Evolutionary conservation across 2,329 filamentous ascomycete genomes (phyloP).

Genomic region (Claviceps humidiphila): DNA sequence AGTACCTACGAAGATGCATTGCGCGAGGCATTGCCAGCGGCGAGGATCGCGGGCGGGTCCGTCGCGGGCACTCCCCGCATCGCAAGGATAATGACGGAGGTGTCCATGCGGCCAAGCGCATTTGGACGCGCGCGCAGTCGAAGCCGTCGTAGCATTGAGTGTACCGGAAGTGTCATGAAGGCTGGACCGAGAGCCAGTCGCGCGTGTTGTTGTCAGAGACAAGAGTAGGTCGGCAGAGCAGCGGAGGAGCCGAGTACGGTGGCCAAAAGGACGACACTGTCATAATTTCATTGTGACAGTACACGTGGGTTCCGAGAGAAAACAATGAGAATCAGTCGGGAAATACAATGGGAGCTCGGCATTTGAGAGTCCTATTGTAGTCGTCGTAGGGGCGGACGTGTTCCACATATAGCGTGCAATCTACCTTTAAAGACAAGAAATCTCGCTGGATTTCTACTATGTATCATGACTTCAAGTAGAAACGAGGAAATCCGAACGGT

Average conservation of each 20-base stretch:
- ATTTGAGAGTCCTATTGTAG: too few species aligned
- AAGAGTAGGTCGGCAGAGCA: too few species aligned
- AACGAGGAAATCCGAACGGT: too few species aligned
- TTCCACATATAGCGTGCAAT: too few species aligned
- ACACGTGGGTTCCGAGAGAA: neutral
- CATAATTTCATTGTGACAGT: neutral
- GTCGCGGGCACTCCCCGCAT: conserved; percentile 25
- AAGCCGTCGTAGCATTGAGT: conserved; percentile 21
- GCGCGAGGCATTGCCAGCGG: conserved; percentile 12
- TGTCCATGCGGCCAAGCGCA: conserved; percentile 20
- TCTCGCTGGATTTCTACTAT: too few species aligned
- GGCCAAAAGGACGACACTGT: neutral
- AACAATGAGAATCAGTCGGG: neutral
- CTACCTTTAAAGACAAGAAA: too few species aligned
- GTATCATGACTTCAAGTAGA: too few species aligned
- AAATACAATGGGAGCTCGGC: too few species aligned
- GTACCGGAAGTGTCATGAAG: conserved; percentile 12
- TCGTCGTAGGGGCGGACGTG: too few species aligned
- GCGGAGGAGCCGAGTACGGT: neutral
- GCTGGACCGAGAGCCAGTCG: conserved; percentile 6
- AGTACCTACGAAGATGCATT: too few species aligned
- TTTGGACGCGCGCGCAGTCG: conserved; percentile 25
- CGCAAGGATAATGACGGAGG: conserved; percentile 20
- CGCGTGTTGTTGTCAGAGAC: neutral
- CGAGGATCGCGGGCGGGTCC: conserved; percentile 19